Evolutionary conservation across 1,139 yeast genomes (phyloP).

Genomic region (Debaryomycetaceae sp.): DNA sequence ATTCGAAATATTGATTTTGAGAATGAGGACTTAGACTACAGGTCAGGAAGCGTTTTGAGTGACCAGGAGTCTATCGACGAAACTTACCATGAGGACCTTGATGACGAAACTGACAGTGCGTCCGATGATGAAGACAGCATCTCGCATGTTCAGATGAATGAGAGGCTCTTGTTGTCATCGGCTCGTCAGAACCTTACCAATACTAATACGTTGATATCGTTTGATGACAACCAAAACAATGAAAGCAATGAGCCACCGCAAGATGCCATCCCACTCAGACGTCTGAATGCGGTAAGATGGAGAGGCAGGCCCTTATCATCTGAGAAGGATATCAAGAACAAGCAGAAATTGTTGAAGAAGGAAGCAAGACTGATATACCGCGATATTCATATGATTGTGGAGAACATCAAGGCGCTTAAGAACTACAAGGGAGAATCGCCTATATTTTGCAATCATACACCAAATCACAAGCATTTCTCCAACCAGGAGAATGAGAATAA

Average conservation of each 20-base stretch:
- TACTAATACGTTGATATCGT: constrained; percentile 13
- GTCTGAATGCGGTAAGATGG: constrained; percentile 19
- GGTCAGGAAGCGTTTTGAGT: constrained; percentile 6
- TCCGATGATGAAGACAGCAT: constrained; percentile 10
- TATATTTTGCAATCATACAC: constrained; percentile 6
- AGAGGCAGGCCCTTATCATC: constrained; percentile 3
- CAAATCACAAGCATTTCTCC: constrained; percentile 3
- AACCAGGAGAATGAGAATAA: constrained; percentile 2
- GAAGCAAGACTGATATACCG: constrained; percentile 10
- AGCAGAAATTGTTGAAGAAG: constrained; percentile 1
- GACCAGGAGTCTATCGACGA: constrained; percentile 7
- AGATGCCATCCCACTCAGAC: constrained; percentile 12
- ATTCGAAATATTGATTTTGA: constrained; percentile 7
- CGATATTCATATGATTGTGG: constrained; percentile 8
- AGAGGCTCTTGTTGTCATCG: constrained; percentile 23
- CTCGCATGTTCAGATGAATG: constrained; percentile 16
- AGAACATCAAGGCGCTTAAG: constrained; percentile 2
- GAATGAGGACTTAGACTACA: constrained; percentile 7
- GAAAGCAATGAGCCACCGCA: neutral
- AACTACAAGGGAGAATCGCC: constrained; percentile 5
- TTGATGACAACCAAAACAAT: neutral
- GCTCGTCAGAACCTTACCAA: constrained; percentile 26
- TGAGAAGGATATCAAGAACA: neutral
- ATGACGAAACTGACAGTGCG: constrained; percentile 4
- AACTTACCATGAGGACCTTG: constrained; percentile 6